Evolutionary conservation across 805 yeast species (phyloP), one percentile per base, ranked within the genome.

Genomic region (Scheffersomyces amazonensis): DNA sequence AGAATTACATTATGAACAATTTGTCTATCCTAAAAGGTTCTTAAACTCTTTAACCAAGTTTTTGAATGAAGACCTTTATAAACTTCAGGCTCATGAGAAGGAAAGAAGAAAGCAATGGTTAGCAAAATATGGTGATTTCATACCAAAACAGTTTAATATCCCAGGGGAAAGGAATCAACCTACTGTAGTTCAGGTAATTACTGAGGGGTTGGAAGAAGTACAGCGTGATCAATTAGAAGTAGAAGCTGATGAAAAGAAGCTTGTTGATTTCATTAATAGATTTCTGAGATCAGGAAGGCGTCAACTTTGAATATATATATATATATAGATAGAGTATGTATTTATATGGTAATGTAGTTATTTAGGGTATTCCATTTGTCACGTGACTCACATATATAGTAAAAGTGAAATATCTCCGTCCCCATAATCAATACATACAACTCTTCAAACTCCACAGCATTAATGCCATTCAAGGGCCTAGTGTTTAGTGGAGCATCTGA

Each of bases 101-200:
- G 59, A 54, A 24, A 46, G 71, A 39, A 48, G 74, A 23, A 54
- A 48, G 27, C 48, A 46, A 20, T 69, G 74, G 74, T 44, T 66
- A 15, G 50, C 49, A 9, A 57, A 60, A 32, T 67, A 65, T 40
- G 73, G 73, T 9, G 62, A 59, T 29, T 69, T 58, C 38, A 66
- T 69, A 11, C 74, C 74, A 4, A 57, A 53, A 36, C 67, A 63
- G 34, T 64, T 69, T 43, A 46, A 42, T 32, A 49, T 69, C 1
- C 73, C 73, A 1, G 73, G 71, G 1, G 69, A 62, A 20, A 33
- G 36, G 20, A 52, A 48, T 30, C 63, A 62, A 43, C 74, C 74
- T 1, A 43, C 53, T 5, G 60, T 69, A 16, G 63, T 64, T 37
- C 71, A 68, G 50, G 66, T 69, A 5, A 47, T 66, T 13, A 69